These are phyloP conservation scores for Alnus rubra DNA, from an alignment of 306 rosid species.

Conservation along the genomic window DNA sequence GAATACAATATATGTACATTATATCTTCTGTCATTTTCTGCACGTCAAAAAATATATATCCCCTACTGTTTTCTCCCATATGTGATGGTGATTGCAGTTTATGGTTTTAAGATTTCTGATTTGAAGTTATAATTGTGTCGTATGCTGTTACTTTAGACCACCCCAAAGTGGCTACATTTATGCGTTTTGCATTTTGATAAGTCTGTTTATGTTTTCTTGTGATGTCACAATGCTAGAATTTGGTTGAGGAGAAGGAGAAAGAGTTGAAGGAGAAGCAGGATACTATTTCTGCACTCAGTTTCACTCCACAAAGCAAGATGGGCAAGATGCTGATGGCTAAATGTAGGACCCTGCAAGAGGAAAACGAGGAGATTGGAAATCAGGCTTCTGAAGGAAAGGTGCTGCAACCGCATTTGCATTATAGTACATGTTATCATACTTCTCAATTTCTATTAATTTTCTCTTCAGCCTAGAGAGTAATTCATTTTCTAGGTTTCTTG, in stretches of 20 bases:
- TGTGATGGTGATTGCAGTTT: background rate
- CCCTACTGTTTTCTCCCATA: background rate
- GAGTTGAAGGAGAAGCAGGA: slow-evolving; percentile 86
- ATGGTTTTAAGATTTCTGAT: background rate
- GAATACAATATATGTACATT: background rate
- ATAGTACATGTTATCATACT: slow-evolving; percentile 4
- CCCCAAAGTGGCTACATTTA: background rate
- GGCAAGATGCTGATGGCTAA: slow-evolving; percentile 96
- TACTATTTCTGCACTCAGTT: slow-evolving; percentile 75
- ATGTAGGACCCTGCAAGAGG: slow-evolving; percentile 93
- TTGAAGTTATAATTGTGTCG: background rate
- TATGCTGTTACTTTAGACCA: background rate
- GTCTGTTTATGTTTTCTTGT: slow-evolving; percentile 1
- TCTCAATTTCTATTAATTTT: background rate
- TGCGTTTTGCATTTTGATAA: background rate
- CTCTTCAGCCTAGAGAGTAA: background rate
- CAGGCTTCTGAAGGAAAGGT: slow-evolving; percentile 99
- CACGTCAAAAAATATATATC: background rate
- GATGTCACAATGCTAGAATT: slow-evolving; percentile 45
- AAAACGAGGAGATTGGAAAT: slow-evolving; percentile 95
- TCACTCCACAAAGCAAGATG: slow-evolving; percentile 95
- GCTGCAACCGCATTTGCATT: slow-evolving; percentile 15
- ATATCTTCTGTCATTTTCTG: background rate
- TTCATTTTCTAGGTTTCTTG: background rate
- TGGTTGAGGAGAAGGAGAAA: slow-evolving; percentile 92